Evolutionary conservation across 176 grass and related monocot species (phyloP).

Genomic region (Themeda triandra): DNA sequence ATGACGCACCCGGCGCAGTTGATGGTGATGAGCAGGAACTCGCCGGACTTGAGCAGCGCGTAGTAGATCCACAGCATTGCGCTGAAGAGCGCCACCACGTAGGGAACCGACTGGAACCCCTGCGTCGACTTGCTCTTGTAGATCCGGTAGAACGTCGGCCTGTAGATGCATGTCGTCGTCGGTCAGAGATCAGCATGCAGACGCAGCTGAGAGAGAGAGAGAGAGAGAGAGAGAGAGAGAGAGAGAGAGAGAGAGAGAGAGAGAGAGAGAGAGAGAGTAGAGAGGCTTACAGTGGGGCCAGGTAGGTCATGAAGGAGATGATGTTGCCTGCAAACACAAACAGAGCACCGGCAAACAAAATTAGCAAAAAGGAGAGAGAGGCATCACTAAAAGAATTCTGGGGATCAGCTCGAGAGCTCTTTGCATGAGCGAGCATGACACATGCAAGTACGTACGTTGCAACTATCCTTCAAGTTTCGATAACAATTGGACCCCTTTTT

Average conservation of each 20-base stretch:
- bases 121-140: constrained; percentile 74
- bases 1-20: constrained; percentile 73
- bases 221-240: no score
- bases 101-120: constrained; percentile 84
- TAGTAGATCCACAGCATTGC: constrained; percentile 95
- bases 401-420: no score
- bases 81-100: constrained; percentile 87
- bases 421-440: no score
- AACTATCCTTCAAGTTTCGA: no score
- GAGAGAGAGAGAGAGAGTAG: no score
- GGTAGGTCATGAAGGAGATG: constrained; percentile 84
- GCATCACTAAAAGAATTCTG: background rate
- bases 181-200: no score
- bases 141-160: constrained; percentile 76
- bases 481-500: no score
- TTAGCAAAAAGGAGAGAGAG: background rate
- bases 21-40: constrained; percentile 71
- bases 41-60: constrained; percentile 56
- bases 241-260: no score
- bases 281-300: constrained; percentile 86
- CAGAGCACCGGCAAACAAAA: background rate
- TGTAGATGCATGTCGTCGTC: constrained; percentile 8
- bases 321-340: constrained; percentile 48
- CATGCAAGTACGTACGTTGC: no score
- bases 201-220: no score